Percentiles rank a stretch among this genome's conserved stretches.
Evolutionary conservation across 768 basidiomycete species (phyloP).

Genomic region (Leccinum aurantiacum): DNA sequence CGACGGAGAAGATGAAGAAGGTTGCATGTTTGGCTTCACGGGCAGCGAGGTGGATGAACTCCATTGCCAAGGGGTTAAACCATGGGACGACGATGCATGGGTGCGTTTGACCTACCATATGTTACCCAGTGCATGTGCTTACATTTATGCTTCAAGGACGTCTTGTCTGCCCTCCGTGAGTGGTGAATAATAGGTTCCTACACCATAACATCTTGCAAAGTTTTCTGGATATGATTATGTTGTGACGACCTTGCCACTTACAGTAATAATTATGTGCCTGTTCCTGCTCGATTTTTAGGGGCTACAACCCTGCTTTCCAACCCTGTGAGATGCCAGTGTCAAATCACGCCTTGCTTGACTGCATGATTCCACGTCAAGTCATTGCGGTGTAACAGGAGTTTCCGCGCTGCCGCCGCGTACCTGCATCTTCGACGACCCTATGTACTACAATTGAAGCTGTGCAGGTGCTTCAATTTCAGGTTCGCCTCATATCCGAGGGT

Average conservation of each 20-base stretch:
- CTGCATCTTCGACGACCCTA: background rate
- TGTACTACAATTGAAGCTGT: background rate
- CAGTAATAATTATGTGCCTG: background rate
- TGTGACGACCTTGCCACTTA: background rate
- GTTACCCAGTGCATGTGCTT: background rate
- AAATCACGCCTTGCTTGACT: background rate
- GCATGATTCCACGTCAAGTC: background rate
- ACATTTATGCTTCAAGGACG: constrained; percentile 13
- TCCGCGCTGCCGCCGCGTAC: background rate
- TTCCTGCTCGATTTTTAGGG: background rate
- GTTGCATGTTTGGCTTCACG: background rate
- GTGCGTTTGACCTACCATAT: constrained; percentile 25
- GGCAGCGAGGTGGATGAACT: background rate
- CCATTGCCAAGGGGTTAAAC: constrained; percentile 29
- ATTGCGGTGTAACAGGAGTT: background rate
- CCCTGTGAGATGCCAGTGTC: background rate
- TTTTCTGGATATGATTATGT: background rate
- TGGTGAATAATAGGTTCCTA: background rate
- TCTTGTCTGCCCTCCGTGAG: constrained; percentile 7
- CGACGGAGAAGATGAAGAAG: background rate
- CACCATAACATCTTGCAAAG: background rate
- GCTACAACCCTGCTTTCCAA: background rate
- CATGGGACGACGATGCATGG: constrained; percentile 46
- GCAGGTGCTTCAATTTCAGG: background rate
- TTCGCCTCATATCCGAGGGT: background rate